Base-by-base conservation (phyloP, 768 basidiomycete species). In the Agrocybe praecox region DNA sequence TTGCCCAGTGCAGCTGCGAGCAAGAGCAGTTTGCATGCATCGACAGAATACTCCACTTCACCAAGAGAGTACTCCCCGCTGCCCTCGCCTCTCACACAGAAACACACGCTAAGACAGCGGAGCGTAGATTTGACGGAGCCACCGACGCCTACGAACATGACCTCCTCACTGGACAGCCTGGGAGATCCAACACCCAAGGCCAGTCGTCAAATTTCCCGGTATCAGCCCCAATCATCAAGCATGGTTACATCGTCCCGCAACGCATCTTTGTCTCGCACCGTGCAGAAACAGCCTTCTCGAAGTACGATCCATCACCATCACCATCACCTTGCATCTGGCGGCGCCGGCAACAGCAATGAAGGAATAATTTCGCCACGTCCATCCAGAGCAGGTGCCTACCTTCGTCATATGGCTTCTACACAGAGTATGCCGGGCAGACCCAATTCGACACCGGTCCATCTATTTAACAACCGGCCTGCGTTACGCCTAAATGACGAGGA, bases 361-460 rank as follows among this genome's bases (percentile, higher is more conserved):
- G 45, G 47, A 33, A 60, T 62, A 46, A 60, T 42, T 53, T 72
- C 52, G 19, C 79, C 77, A 1, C 72, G 67, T 19, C 78, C 81
- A 10, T 81, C 81, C 22, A 81, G 82, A 50, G 88, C 89, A 2
- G 80, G 81, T 4, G 83, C 85, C 6, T 87, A 90, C 65, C 80
- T 92, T 11, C 83, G 89, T 29, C 89, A 91, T 67, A 90, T 92
- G 77, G 82, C 82, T 1, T 91, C 90, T 29, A 71, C 71, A 17
- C 74, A 80, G 14, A 75, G 74, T 46, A 75, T 80, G 46, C 72
- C 75, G 9, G 65, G 67, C 29, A 69, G 75, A 33, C 74, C 75
- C 11, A 70, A 62, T 44, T 77, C 74, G 2, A 74, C 70, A 6
- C 60, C 57, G 21, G 54, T 62, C 15, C 47, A 59, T 45, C 49